A percentile compares a stretch with the other conserved stretches of the same genome.
These are phyloP conservation scores for Epicoccum nigrum DNA, from an alignment of 2,329 filamentous ascomycete species.

Conservation along the genomic window DNA sequence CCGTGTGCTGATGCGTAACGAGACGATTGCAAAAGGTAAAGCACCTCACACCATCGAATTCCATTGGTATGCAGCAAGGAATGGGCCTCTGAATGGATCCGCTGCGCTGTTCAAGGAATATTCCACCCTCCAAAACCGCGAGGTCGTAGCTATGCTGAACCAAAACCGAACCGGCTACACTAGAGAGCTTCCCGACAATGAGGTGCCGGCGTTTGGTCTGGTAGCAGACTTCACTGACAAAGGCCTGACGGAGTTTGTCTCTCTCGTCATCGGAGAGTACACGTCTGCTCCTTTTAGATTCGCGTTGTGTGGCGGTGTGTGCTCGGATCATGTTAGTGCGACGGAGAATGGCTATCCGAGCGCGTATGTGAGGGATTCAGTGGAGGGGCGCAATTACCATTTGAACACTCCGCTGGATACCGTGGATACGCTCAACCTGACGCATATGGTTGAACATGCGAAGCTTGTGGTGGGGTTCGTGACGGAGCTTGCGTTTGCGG, in stretches of 20 bases:
- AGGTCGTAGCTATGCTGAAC: too few relatives aligned
- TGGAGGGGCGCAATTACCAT: background rate
- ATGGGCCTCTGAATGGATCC: background rate
- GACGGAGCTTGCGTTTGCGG: background rate
- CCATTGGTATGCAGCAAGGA: background rate
- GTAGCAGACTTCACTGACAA: background rate
- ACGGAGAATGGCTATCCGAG: background rate
- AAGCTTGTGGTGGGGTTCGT: background rate
- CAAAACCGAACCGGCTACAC: too few relatives aligned
- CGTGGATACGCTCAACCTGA: background rate
- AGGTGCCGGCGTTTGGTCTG: background rate
- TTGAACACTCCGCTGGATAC: too few relatives aligned
- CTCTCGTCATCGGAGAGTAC: background rate
- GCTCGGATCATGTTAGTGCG: background rate
- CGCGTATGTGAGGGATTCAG: background rate
- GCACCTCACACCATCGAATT: background rate
- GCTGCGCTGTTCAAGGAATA: too few relatives aligned
- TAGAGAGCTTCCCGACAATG: too few relatives aligned
- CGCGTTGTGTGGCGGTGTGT: background rate
- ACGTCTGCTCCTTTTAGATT: too few relatives aligned
- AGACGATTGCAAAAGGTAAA: background rate
- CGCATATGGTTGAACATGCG: background rate
- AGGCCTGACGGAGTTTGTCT: background rate
- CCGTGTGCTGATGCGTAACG: constrained; percentile 51
- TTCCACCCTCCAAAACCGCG: too few relatives aligned